Base-by-base conservation (phyloP, 2,329 filamentous ascomycete species). In the Neobulgaria alba region DNA sequence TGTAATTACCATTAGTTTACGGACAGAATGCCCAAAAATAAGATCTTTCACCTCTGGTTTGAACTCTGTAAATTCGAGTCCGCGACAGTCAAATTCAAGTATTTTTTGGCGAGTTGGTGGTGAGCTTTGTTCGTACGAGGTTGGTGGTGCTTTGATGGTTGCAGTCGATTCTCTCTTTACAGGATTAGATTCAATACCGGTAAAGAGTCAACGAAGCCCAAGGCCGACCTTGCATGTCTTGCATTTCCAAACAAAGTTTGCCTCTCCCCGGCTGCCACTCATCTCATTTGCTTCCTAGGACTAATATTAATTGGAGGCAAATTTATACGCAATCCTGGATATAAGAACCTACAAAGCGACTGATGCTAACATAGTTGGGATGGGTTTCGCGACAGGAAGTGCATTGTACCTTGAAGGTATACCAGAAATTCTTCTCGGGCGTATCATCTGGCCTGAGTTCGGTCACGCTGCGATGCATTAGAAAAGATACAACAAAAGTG, bases 191-290 rank as follows among this genome's bases (percentile, higher is more conserved):
- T 35, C 10, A 32, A 16, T 16, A 26, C 17, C 5, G 21, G n/a
- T 26, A 20, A 26, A 26, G 14, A 33, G 26, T 1, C 29, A 4
- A 16, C n/a, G 7, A 31, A 17, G 14, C 12, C 14, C 2, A 18
- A 20, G 61, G 19, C 66, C 20, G 52, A 92, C 88, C 77, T 92
- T 93, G 79, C 92, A 98, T 61, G 92, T 90, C 66, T 93, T 95
- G 74, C 92, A 98, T 63, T 80, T 89, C 90, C 92, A 98, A n/a
- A 98, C 92, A 64, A 98, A 98, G 64, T 96, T 96, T 46, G 92
- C 92, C 64, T 96, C 89, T 50, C 92, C 92, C 57, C 87, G 77
- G 62, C 89, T 95, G 26, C 89, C 89, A 49, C 86, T 92, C 62
- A 95, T 79, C 50, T 95, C 88, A 59, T 93, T 89, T 57, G 71